A percentile compares a stretch with the other conserved stretches of the same genome.
Conservation (phyloP, 352 stramenopile genomes). For the Pythium sp. region DNA sequence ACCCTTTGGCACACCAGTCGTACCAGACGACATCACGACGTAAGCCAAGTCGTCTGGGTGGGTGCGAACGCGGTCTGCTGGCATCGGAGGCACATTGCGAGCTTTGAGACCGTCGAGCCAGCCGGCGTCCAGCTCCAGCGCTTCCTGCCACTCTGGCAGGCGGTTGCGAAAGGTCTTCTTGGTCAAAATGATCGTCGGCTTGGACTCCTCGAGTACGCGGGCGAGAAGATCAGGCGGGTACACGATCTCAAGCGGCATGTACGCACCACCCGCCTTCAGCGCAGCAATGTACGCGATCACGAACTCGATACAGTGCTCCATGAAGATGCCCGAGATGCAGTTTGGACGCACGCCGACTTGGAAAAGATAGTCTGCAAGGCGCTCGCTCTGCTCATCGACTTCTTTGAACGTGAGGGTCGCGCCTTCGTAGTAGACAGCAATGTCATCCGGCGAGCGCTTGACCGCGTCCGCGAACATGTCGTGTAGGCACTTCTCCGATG, state of each 20-base stretch:
- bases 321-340: conserved; percentile 81
- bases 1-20: conserved; percentile 90
- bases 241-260: conserved; percentile 88
- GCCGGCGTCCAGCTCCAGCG: conserved; percentile 62
- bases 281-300: conserved; percentile 89
- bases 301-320: conserved; percentile 92
- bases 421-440: conserved; percentile 75
- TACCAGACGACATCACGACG: conserved; percentile 92
- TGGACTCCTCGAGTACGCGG: conserved; percentile 86
- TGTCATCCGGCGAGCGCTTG: conserved; percentile 49
- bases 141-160: conserved; percentile 64
- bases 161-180: conserved; percentile 70
- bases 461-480: conserved; percentile 77
- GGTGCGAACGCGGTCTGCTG: conserved; percentile 47
- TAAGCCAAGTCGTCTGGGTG: conserved; percentile 90
- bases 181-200: conserved; percentile 85
- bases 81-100: conserved; percentile 44
- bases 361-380: conserved; percentile 65
- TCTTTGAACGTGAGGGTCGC: conserved; percentile 65
- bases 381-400: conserved; percentile 63
- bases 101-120: conserved; percentile 35
- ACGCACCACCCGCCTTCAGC: conserved; percentile 88
- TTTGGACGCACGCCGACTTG: conserved; percentile 62
- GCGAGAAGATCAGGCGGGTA: conserved; percentile 90
- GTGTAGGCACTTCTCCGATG: conserved; percentile 72